A percentile compares a stretch with the other conserved stretches of the same genome.
phyloP scores from a whole-genome alignment of 192 early-diverging fungal genomes.

The Dissophora ornata region DNA sequence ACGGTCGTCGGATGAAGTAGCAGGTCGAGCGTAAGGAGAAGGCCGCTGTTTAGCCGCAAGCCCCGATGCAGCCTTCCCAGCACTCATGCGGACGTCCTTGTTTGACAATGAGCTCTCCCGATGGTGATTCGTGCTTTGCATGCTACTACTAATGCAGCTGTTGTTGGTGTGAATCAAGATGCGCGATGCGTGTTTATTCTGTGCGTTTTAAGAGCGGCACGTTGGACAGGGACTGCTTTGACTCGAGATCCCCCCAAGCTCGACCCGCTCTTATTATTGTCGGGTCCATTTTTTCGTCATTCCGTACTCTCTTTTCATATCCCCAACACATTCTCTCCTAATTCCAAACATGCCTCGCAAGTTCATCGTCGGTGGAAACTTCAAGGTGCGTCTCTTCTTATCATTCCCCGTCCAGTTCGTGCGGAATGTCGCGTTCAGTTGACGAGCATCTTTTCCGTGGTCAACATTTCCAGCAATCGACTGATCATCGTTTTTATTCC shows the following conservation, averaged over 20 bases:
- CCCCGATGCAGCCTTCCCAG: background rate
- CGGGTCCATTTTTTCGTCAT: background rate
- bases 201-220: no score
- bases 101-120: no score
- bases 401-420: background rate
- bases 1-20: background rate
- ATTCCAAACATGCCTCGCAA: slow-evolving; percentile 71
- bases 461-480: background rate
- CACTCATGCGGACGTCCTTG: no score
- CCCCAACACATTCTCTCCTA: background rate
- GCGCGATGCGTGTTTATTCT: no score
- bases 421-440: background rate
- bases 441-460: background rate
- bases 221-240: slow-evolving; percentile 6
- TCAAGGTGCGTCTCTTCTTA: slow-evolving; percentile 29
- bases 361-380: slow-evolving; percentile 85
- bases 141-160: background rate
- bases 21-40: slow-evolving; percentile 24
- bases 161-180: no score
- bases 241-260: background rate
- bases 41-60: slow-evolving; percentile 10
- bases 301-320: slow-evolving; percentile 1
- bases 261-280: background rate
- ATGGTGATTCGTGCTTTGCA: no score
- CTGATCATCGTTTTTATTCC: slow-evolving; percentile 1